phyloP scores from a whole-genome alignment of 2,329 filamentous ascomycete species.

The Exophiala sideris region DNA sequence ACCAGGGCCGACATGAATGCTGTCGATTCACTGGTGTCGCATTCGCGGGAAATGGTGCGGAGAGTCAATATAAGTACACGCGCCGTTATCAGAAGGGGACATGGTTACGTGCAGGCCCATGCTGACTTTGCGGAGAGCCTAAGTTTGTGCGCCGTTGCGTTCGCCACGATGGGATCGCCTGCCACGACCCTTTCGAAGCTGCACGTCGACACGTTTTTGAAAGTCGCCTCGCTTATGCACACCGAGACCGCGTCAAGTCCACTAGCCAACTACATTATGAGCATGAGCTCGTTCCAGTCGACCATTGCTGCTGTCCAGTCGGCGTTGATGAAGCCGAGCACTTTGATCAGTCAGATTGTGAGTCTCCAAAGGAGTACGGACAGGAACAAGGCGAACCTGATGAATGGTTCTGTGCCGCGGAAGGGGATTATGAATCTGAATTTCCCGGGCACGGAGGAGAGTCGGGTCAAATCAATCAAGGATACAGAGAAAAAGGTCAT shows the following conservation, averaged over 20 bases:
- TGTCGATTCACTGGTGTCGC: conserved; percentile 87
- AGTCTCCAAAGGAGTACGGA: conserved; percentile 72
- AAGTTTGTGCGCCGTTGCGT: conserved; percentile 41
- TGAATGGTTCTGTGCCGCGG: conserved; percentile 49
- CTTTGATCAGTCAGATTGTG: conserved; percentile 73
- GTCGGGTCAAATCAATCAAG: conserved; percentile 73
- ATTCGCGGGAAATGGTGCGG: conserved; percentile 85
- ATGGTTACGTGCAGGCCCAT: conserved; percentile 64
- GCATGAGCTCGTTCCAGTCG: conserved; percentile 74
- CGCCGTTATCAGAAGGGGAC: conserved; percentile 75
- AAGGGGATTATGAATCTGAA: conserved; percentile 43
- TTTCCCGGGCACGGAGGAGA: conserved; percentile 68
- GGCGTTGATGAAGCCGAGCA: conserved; percentile 73
- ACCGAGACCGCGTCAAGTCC: conserved; percentile 66
- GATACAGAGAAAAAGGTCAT: conserved; percentile 79
- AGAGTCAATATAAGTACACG: conserved; percentile 79
- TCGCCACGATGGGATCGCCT: conserved; percentile 50
- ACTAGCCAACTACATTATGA: conserved; percentile 67
- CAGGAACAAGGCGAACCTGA: conserved; percentile 72
- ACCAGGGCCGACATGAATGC: conserved; percentile 64
- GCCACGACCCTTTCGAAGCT: conserved; percentile 63
- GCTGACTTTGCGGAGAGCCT: conserved; percentile 47
- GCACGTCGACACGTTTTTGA: conserved; percentile 68
- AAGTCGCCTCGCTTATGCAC: conserved; percentile 65
- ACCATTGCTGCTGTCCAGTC: conserved; percentile 78